A percentile compares a stretch with the other conserved stretches of the same genome.
These are phyloP conservation scores for Leptographium lundbergii DNA, from an alignment of 2,329 filamentous ascomycete genomes.

Conservation along the genomic window DNA sequence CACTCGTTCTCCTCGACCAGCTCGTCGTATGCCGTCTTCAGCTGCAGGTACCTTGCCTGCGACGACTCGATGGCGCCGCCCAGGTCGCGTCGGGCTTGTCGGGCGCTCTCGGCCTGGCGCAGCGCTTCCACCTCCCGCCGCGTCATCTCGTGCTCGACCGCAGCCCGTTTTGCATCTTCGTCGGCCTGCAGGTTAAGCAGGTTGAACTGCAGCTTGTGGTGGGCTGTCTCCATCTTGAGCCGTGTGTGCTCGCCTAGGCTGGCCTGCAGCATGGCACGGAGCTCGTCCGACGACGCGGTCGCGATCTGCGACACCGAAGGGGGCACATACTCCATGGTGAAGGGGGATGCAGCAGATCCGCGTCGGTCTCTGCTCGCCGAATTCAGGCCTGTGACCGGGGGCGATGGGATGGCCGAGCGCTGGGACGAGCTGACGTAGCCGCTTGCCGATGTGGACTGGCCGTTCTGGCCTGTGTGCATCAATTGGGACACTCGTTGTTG, in stretches of 20 bases:
- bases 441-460: background rate
- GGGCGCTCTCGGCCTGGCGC: constrained; percentile 58
- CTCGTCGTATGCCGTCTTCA: constrained; percentile 54
- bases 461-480: background rate
- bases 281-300: constrained; percentile 40
- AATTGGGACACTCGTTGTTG: background rate
- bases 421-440: constrained; percentile 26
- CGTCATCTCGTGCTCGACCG: constrained; percentile 87
- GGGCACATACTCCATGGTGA: constrained; percentile 28
- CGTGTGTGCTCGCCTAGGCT: constrained; percentile 43
- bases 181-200: constrained; percentile 73
- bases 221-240: constrained; percentile 70
- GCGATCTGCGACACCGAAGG: constrained; percentile 38
- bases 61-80: constrained; percentile 34
- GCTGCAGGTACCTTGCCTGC: constrained; percentile 43
- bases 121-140: constrained; percentile 77
- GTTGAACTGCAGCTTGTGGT: constrained; percentile 83
- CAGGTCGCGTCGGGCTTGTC: constrained; percentile 43
- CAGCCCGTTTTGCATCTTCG: constrained; percentile 74
- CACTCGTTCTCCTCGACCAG: constrained; percentile 53
- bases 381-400: constrained; percentile 34
- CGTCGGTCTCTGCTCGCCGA: constrained; percentile 14
- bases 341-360: constrained; percentile 1
- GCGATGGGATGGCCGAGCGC: constrained; percentile 37
- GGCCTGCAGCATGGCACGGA: constrained; percentile 42